A percentile compares a stretch with the other conserved stretches of the same genome.
Evolutionary conservation across 768 basidiomycete genomes (phyloP).

Genomic region (Dictyophora rubrovolvata): DNA sequence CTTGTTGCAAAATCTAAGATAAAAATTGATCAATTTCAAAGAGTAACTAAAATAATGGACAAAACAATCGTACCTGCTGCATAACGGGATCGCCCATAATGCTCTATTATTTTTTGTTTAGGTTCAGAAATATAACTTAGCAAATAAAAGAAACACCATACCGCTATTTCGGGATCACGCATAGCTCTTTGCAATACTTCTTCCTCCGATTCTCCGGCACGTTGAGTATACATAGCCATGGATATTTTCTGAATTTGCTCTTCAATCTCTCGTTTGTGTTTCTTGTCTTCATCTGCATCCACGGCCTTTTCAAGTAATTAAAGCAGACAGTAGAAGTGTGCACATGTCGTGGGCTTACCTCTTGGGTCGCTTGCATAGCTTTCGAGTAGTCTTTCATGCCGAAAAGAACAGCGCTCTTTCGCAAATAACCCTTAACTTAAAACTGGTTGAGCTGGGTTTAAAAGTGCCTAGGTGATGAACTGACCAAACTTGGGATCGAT

Average conservation of each 20-base stretch:
- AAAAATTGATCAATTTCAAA: not conserved
- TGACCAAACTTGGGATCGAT: conserved; percentile 77
- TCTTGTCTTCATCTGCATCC: conserved; percentile 68
- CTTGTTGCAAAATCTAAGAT: conserved; percentile 73
- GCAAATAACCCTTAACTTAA: conserved; percentile 88
- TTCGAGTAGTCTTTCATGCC: conserved; percentile 88
- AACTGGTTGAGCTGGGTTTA: not conserved
- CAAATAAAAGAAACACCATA: conserved; percentile 29
- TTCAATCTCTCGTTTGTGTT: conserved; percentile 77
- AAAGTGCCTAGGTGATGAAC: conserved; percentile 15
- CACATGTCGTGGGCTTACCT: conserved; percentile 17
- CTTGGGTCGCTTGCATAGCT: conserved; percentile 75
- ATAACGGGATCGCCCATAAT: conserved; percentile 90
- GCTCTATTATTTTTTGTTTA: conserved; percentile 30
- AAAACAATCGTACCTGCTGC: conserved; percentile 43
- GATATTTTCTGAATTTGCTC: conserved; percentile 73
- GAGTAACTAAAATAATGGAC: not conserved
- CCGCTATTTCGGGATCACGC: conserved; percentile 93
- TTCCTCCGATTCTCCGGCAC: conserved; percentile 81
- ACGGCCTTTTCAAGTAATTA: conserved; percentile 32
- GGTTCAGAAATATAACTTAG: not conserved
- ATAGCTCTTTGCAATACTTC: conserved; percentile 89
- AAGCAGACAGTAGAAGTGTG: not conserved
- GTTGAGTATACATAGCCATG: conserved; percentile 66
- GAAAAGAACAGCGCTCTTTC: conserved; percentile 77